These are phyloP conservation scores for Ilyonectria destructans DNA, from an alignment of 2,329 filamentous ascomycete genomes.

Conservation along the genomic window DNA sequence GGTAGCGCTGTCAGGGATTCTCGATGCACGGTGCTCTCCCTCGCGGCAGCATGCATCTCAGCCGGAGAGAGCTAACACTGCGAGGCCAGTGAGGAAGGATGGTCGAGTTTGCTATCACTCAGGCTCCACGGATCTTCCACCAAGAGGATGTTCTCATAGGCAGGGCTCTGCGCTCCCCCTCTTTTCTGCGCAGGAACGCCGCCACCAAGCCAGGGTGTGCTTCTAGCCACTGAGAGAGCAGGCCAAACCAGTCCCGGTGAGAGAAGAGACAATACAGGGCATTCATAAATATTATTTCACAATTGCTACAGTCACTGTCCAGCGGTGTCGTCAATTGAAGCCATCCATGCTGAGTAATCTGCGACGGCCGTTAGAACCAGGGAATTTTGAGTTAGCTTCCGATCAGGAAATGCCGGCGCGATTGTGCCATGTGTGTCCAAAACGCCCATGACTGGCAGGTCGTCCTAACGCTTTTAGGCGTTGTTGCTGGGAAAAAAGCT, in stretches of 20 bases:
- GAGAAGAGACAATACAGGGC: not conserved
- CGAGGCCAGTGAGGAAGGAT: not conserved
- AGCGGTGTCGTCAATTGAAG: not conserved
- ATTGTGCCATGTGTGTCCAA: not conserved
- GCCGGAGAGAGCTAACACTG: not conserved
- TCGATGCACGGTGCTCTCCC: not conserved
- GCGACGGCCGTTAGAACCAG: constrained; percentile 13
- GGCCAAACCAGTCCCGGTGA: not conserved
- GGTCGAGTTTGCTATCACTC: not conserved
- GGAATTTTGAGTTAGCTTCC: constrained; percentile 26
- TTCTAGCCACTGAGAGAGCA: not conserved
- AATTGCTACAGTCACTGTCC: not conserved
- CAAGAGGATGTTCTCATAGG: not conserved
- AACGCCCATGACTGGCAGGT: not conserved
- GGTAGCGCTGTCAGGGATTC: not conserved
- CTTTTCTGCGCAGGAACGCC: not conserved
- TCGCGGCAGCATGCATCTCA: not conserved
- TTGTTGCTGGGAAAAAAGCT: not conserved
- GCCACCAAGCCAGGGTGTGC: not conserved
- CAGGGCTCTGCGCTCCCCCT: not conserved
- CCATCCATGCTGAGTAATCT: constrained; percentile 32
- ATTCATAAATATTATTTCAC: not conserved
- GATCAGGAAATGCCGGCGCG: not conserved
- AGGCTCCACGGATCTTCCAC: not conserved
- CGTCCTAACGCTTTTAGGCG: constrained; percentile 10